These are phyloP conservation scores for Oxyria digyna DNA, from an alignment of 148 eudicot genomes.

Conservation along the genomic window DNA sequence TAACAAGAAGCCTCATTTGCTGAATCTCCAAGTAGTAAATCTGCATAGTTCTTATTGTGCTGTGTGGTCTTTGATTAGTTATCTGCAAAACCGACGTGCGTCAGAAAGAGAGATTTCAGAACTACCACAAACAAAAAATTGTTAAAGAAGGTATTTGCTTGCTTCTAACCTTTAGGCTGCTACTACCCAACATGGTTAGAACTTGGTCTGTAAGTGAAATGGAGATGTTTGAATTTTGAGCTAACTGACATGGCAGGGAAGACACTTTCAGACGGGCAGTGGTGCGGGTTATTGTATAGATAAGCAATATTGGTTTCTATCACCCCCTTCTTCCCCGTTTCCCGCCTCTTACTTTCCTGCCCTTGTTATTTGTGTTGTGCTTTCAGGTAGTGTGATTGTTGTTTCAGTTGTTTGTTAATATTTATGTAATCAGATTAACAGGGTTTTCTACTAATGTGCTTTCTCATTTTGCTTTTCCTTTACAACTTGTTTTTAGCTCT, in stretches of 20 bases:
- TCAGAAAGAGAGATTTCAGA: not conserved
- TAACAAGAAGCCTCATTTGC: constrained; percentile 25
- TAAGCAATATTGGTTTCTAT: constrained; percentile 29
- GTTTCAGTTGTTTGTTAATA: constrained; percentile 49
- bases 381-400: constrained; percentile 41
- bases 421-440: constrained; percentile 35
- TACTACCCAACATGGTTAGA: not conserved
- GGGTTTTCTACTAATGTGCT: constrained; percentile 3
- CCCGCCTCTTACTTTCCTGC: not conserved
- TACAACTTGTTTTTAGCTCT: not conserved
- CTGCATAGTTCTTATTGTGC: constrained; percentile 18
- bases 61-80: constrained; percentile 12
- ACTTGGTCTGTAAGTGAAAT: not conserved
- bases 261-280: constrained; percentile 23
- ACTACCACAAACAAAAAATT: not conserved
- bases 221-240: constrained; percentile 24
- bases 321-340: constrained; percentile 1
- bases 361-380: constrained; percentile 34
- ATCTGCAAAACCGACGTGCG: not conserved
- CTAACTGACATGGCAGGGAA: constrained; percentile 44
- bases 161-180: constrained; percentile 40
- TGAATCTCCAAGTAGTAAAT: constrained; percentile 19
- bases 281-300: constrained; percentile 53
- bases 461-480: not conserved
- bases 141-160: constrained; percentile 15